Evolutionary conservation across 768 basidiomycete species (phyloP).

Genomic region (Suillus fuscotomentosus): DNA sequence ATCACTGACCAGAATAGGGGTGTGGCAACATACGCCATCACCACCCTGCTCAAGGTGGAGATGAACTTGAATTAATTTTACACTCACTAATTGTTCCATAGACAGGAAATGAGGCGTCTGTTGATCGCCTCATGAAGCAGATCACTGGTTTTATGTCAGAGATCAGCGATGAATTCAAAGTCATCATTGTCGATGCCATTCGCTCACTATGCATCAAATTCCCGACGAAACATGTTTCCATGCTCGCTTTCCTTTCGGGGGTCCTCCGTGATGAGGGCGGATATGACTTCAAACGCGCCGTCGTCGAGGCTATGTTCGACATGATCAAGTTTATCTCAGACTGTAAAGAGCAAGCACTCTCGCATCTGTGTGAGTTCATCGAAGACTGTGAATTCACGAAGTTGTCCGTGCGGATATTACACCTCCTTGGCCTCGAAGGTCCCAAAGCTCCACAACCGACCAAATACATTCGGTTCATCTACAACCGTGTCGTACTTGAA

Average conservation of each 20-base stretch:
- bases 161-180: slow-evolving; percentile 99
- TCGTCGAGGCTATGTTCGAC: slow-evolving; percentile 99
- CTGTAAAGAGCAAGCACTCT: slow-evolving; percentile 95
- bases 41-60: slow-evolving; percentile 88
- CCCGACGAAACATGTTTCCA: slow-evolving; percentile 92
- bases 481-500: slow-evolving; percentile 98
- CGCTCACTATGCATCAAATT: slow-evolving; percentile 98
- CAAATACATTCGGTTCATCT: slow-evolving; percentile 99
- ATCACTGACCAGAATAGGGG: slow-evolving; percentile 95
- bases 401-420: slow-evolving; percentile 93
- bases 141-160: slow-evolving; percentile 99
- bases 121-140: slow-evolving; percentile 98
- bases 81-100: slow-evolving; percentile 29
- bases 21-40: slow-evolving; percentile 98
- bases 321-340: slow-evolving; percentile 99
- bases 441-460: slow-evolving; percentile 95
- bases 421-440: slow-evolving; percentile 93
- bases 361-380: slow-evolving; percentile 98
- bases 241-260: slow-evolving; percentile 96
- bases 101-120: slow-evolving; percentile 99
- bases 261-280: slow-evolving; percentile 98
- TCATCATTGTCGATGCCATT: slow-evolving; percentile 98
- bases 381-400: slow-evolving; percentile 99
- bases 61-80: too few relatives aligned
- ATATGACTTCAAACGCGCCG: slow-evolving; percentile 98